Evolutionary conservation across 2,329 filamentous ascomycete species (phyloP).

Genomic region (Colletotrichum liaoningense): DNA sequence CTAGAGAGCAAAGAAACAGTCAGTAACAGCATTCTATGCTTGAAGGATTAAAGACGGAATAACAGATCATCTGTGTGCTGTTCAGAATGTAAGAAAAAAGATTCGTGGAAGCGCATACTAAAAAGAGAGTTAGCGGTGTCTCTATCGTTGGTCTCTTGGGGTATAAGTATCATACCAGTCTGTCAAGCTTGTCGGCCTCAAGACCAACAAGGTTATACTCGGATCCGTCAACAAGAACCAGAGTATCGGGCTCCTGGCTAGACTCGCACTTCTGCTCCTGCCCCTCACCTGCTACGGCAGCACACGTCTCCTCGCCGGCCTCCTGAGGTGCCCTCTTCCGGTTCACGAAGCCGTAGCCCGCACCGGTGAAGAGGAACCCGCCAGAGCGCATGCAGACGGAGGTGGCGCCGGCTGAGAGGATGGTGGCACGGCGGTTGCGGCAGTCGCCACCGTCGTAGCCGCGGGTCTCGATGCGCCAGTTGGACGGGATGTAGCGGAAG

Average conservation of each 20-base stretch:
- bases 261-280: not conserved
- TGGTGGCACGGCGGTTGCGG: not conserved
- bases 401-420: not conserved
- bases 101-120: not conserved
- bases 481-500: conserved; percentile 3
- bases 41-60: not conserved
- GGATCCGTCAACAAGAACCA: not conserved
- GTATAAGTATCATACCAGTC: not conserved
- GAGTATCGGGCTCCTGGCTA: not conserved
- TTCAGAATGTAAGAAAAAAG: not conserved
- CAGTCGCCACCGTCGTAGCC: conserved; percentile 1
- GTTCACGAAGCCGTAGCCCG: not conserved
- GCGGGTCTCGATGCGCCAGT: not conserved
- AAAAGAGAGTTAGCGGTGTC: not conserved
- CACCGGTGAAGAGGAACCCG: not conserved
- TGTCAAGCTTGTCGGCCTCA: not conserved
- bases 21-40: not conserved
- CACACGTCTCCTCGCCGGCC: not conserved
- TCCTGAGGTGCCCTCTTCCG: not conserved
- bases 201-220: not conserved
- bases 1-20: not conserved
- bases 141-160: not conserved
- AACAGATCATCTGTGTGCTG: not conserved
- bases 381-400: conserved; percentile 1
- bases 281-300: not conserved